Evolutionary conservation across 495 filamentous ascomycete species (phyloP).

Genomic region (Corynascus novoguineensis): DNA sequence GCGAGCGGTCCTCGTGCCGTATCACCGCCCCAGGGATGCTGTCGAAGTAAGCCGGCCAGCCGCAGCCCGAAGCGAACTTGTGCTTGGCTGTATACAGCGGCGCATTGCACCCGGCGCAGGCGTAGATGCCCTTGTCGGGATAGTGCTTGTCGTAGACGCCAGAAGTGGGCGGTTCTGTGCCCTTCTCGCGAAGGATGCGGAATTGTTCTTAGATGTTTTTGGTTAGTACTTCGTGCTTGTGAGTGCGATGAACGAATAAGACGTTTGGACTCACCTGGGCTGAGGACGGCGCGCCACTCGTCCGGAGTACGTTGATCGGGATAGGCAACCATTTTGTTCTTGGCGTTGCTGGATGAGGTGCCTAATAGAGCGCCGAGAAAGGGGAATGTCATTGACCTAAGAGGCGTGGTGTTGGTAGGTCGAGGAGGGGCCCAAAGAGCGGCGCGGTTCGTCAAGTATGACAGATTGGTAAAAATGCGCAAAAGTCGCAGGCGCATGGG

Average conservation of each 20-base stretch:
- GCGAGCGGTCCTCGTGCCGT: slow-evolving; percentile 64
- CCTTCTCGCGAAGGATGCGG: slow-evolving; percentile 81
- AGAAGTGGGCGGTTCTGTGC: slow-evolving; percentile 73
- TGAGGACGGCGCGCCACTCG: slow-evolving; percentile 85
- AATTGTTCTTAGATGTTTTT: slow-evolving; percentile 67
- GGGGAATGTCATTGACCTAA: slow-evolving; percentile 61
- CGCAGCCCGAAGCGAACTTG: slow-evolving; percentile 95
- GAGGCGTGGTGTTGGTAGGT: slow-evolving; percentile 20
- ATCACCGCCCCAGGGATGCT: slow-evolving; percentile 83
- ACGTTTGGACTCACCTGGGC: slow-evolving; percentile 52
- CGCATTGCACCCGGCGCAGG: slow-evolving; percentile 76
- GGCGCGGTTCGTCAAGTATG: slow-evolving; percentile 33
- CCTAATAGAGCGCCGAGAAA: slow-evolving; percentile 78
- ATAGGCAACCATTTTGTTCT: slow-evolving; percentile 50
- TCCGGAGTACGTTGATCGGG: slow-evolving; percentile 73
- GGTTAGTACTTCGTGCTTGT: neutral
- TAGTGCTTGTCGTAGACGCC: slow-evolving; percentile 86
- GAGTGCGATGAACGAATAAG: neutral
- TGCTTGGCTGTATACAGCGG: slow-evolving; percentile 85
- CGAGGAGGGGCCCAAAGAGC: slow-evolving; percentile 6
- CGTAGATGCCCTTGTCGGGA: slow-evolving; percentile 68
- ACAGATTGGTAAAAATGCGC: slow-evolving; percentile 44
- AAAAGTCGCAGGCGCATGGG: slow-evolving; percentile 55
- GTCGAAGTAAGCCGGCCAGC: slow-evolving; percentile 97
- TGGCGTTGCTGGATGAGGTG: slow-evolving; percentile 45